Conservation (phyloP, 305 asterid species). For the Fraxinus dipetala region DNA sequence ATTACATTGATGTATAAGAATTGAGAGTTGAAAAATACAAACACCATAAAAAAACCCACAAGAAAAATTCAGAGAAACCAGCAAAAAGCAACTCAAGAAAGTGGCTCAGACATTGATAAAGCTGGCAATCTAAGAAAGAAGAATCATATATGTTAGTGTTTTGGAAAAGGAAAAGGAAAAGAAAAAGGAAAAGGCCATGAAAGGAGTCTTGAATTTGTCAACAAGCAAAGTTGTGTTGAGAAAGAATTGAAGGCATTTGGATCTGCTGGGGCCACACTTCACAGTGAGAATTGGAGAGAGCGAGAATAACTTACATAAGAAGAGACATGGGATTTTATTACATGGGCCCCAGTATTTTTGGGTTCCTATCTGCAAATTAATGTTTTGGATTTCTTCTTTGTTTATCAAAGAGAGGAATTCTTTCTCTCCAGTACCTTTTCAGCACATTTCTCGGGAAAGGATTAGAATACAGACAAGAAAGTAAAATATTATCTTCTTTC, state of each 20-base stretch:
- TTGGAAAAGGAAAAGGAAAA: slow-evolving; percentile 21
- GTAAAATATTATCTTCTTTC: neutral
- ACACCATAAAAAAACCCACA: slow-evolving; percentile 15
- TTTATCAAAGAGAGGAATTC: neutral
- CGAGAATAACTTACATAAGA: slow-evolving; percentile 41
- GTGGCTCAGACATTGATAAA: slow-evolving; percentile 27
- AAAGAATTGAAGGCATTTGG: slow-evolving; percentile 47
- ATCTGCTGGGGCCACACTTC: slow-evolving; percentile 62
- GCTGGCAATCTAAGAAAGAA: slow-evolving; percentile 29
- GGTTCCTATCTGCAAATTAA: neutral
- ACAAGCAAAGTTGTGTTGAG: neutral
- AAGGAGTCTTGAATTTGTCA: slow-evolving; percentile 32
- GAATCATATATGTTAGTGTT: neutral
- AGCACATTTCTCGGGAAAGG: neutral
- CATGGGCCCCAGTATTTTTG: slow-evolving; percentile 29
- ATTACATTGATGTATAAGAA: neutral
- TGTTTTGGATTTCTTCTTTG: neutral
- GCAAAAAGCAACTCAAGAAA: slow-evolving; percentile 14
- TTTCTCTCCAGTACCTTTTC: neutral
- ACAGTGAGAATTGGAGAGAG: slow-evolving; percentile 29
- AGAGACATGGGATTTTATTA: slow-evolving; percentile 55
- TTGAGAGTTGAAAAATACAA: slow-evolving; percentile 17
- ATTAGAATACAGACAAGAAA: too few species aligned
- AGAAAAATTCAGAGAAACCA: slow-evolving; percentile 6
- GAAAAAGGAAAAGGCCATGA: slow-evolving; percentile 29